Base-by-base conservation (phyloP, 2,329 filamentous ascomycete genomes). In the Calycina marina region DNA sequence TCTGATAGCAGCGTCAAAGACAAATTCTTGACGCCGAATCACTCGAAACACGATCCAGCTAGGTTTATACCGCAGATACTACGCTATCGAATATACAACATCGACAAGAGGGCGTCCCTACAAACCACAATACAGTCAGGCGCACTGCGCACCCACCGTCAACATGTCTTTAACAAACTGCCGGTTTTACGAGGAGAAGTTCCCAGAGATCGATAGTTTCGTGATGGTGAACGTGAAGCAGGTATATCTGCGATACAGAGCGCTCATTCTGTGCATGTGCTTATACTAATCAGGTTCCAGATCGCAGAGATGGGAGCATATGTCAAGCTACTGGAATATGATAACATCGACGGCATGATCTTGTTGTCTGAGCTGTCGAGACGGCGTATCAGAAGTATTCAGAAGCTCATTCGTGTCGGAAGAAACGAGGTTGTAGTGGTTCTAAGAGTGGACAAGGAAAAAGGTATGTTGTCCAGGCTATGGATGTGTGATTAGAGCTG, bases 221-320 rank as follows among this genome's bases (percentile, higher is more conserved):
- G 92, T 98, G 57, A 98, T 98, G 90, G 90, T 98, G 58, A 98
- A 96, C 62, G 90, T 96, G 52, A 93, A 93, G 73, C 85, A 93
- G 77, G 81, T 86, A 90, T 81, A 98, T 98, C 56, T 90, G 90
- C 59, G 90, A 98, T 63, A 98, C 98, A 90, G 90, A 22, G 20
- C 20, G 20, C 20, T n/a, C 8, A 9, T 22, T 9, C 20, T 22
- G 20, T 9, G n/a, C 20, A 22, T 22, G n/a, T 22, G 3, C n/a
- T 9, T 22, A 9, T 22, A n/a, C n/a, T n/a, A n/a, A n/a, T n/a
- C n/a, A n/a, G n/a, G n/a, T n/a, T n/a, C n/a, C n/a, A 90, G 81
- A 98, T 98, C 56, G 90, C 90, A 59, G 92, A 98, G 63, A 98
- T 98, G 92, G 90, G 90, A 59, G 90, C 92, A 51, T 98, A 98